These are phyloP conservation scores for Coemansia sp. DNA, from an alignment of 192 early-diverging fungal species.

Conservation along the genomic window DNA sequence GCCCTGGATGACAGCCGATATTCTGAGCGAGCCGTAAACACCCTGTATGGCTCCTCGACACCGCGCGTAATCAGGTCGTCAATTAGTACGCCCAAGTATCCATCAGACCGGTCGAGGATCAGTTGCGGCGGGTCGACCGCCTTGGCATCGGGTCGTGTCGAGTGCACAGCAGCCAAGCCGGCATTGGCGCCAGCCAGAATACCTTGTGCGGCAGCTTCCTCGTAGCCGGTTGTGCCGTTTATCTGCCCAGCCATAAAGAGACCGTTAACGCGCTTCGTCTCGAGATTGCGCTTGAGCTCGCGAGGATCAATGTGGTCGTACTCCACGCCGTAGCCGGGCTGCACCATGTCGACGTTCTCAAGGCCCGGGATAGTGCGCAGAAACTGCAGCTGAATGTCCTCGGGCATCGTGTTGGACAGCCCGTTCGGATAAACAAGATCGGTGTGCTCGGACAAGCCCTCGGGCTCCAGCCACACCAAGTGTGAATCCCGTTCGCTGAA, in stretches of 20 bases:
- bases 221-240: conserved; percentile 86
- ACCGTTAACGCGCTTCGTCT: conserved; percentile 75
- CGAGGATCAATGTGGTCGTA: conserved; percentile 84
- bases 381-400: conserved; percentile 68
- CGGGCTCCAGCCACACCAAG: conserved; percentile 78
- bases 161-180: conserved; percentile 55
- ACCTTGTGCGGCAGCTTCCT: conserved; percentile 80
- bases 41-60: conserved; percentile 78
- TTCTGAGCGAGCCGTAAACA: conserved; percentile 81
- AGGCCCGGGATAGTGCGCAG: conserved; percentile 71
- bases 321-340: conserved; percentile 81
- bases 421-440: conserved; percentile 76
- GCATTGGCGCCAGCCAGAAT: conserved; percentile 78
- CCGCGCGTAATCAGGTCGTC: conserved; percentile 82
- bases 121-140: conserved; percentile 46
- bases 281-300: conserved; percentile 69
- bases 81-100: conserved; percentile 78
- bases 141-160: not conserved
- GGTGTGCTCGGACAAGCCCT: conserved; percentile 67
- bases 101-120: conserved; percentile 70
- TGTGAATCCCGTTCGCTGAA: conserved; percentile 68
- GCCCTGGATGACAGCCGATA: conserved; percentile 73
- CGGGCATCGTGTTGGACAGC: conserved; percentile 82
- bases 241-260: conserved; percentile 82
- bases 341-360: conserved; percentile 70